Percentiles rank a stretch among this genome's conserved stretches.
Conservation (phyloP, 148 eudicot species). For the Dianthus caryophyllus region DNA sequence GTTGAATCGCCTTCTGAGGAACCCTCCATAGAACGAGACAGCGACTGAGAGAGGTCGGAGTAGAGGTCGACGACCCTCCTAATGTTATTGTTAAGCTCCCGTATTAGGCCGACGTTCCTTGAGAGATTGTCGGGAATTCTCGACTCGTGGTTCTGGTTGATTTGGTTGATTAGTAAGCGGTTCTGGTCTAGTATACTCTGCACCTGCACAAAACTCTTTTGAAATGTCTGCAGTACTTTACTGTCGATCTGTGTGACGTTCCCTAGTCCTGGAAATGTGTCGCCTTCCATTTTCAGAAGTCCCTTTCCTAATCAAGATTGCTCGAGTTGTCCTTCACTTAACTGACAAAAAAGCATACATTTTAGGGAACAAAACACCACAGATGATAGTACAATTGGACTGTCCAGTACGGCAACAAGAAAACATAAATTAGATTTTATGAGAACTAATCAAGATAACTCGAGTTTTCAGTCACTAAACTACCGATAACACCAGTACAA, state of each 20-base stretch:
- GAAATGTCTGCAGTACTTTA: slow-evolving; percentile 66
- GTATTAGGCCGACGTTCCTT: slow-evolving; percentile 72
- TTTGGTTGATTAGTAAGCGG: slow-evolving; percentile 71
- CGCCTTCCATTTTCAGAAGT: slow-evolving; percentile 56
- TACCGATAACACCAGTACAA: too few species aligned
- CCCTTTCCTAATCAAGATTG: slow-evolving; percentile 11
- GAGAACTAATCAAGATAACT: background rate
- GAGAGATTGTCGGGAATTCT: slow-evolving; percentile 66
- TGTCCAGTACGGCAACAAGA: background rate
- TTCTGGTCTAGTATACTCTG: slow-evolving; percentile 79
- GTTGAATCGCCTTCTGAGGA: slow-evolving; percentile 78
- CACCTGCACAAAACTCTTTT: slow-evolving; percentile 79
- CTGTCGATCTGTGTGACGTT: slow-evolving; percentile 62
- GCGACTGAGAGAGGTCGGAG: slow-evolving; percentile 60
- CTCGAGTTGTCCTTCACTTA: slow-evolving; percentile 26
- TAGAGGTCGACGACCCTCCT: slow-evolving; percentile 82
- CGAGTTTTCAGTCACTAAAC: too few species aligned
- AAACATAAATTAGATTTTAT: background rate
- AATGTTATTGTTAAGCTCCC: slow-evolving; percentile 84
- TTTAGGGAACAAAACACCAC: background rate
- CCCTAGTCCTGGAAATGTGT: slow-evolving; percentile 63
- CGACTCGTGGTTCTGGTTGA: slow-evolving; percentile 91
- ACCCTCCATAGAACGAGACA: slow-evolving; percentile 55
- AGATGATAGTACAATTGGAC: background rate
- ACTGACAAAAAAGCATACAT: slow-evolving; percentile 1